Conservation (phyloP, 192 early-diverging fungal genomes). For the Entophlyctis luteolus region DNA sequence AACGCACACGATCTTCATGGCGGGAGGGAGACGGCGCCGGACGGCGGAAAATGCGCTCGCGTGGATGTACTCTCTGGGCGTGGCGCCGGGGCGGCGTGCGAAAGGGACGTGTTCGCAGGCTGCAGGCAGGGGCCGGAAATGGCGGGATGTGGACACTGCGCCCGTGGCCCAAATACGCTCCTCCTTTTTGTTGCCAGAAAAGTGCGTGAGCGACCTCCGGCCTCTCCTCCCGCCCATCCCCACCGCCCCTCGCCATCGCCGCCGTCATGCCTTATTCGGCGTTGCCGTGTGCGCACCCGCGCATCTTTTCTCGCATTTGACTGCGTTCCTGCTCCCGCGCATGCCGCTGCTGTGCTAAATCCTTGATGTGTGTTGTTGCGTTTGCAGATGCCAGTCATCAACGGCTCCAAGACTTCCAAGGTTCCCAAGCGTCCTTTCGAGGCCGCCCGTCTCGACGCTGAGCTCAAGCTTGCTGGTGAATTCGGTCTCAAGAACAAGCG, state of each 20-base stretch:
- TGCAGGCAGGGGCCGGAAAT: neutral
- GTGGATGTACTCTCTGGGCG: neutral
- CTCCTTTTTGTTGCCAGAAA: neutral
- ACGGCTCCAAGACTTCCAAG: conserved; percentile 32
- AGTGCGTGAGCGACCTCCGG: neutral
- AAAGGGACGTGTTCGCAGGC: neutral
- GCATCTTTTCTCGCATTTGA: neutral
- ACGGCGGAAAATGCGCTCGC: neutral
- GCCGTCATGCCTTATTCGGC: neutral
- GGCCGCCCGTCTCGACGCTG: conserved; percentile 87
- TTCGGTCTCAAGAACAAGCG: conserved; percentile 98
- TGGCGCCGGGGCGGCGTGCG: neutral
- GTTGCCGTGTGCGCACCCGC: neutral
- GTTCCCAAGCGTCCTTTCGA: conserved; percentile 96
- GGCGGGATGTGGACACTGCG: neutral
- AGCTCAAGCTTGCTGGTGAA: conserved; percentile 89
- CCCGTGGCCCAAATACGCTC: neutral
- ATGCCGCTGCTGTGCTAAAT: neutral
- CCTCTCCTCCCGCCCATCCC: neutral
- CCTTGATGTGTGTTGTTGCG: neutral
- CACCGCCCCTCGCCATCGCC: neutral
- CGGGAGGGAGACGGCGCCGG: neutral
- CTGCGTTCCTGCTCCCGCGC: neutral
- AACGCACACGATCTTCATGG: conserved; percentile 82
- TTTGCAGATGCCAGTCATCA: conserved; percentile 19